Evolutionary conservation across 2,329 filamentous ascomycete genomes (phyloP).

Genomic region (Fonsecaea multimorphosa): DNA sequence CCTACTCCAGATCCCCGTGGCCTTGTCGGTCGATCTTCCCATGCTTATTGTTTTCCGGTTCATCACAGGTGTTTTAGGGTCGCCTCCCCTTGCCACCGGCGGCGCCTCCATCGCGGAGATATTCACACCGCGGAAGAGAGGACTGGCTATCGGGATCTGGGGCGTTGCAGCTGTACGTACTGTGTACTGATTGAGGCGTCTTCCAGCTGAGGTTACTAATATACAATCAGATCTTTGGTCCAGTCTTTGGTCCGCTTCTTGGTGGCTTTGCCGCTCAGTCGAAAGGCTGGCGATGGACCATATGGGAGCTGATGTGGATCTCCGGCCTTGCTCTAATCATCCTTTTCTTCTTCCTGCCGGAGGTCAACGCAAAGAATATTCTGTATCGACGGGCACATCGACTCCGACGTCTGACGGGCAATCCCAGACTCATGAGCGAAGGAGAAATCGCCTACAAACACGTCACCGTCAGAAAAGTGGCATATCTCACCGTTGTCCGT

Average conservation of each 20-base stretch:
- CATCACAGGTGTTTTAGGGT: slow-evolving; percentile 59
- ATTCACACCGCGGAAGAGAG: slow-evolving; percentile 47
- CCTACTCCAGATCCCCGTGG: slow-evolving; percentile 56
- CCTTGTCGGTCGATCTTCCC: slow-evolving; percentile 58
- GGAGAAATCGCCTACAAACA: slow-evolving; percentile 45
- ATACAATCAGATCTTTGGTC: not conserved
- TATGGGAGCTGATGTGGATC: slow-evolving; percentile 52
- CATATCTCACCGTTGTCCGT: slow-evolving; percentile 49
- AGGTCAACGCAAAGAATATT: slow-evolving; percentile 49
- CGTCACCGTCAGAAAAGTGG: slow-evolving; percentile 49
- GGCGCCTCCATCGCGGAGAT: slow-evolving; percentile 55
- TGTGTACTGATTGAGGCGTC: slow-evolving; percentile 46
- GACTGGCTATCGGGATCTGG: slow-evolving; percentile 51
- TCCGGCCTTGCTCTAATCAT: slow-evolving; percentile 47
- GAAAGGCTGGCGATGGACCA: slow-evolving; percentile 50
- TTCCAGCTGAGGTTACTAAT: not conserved
- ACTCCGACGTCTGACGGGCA: slow-evolving; percentile 47
- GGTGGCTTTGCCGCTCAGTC: slow-evolving; percentile 51
- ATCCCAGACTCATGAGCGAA: slow-evolving; percentile 50
- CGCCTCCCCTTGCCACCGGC: slow-evolving; percentile 53
- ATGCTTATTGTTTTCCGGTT: slow-evolving; percentile 61
- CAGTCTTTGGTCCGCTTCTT: slow-evolving; percentile 46
- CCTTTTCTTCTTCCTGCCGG: slow-evolving; percentile 43
- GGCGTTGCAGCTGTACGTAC: slow-evolving; percentile 49
- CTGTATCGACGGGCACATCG: slow-evolving; percentile 49